These are phyloP conservation scores for Poa annua DNA, from an alignment of 176 grass and related monocot genomes.

Conservation along the genomic window DNA sequence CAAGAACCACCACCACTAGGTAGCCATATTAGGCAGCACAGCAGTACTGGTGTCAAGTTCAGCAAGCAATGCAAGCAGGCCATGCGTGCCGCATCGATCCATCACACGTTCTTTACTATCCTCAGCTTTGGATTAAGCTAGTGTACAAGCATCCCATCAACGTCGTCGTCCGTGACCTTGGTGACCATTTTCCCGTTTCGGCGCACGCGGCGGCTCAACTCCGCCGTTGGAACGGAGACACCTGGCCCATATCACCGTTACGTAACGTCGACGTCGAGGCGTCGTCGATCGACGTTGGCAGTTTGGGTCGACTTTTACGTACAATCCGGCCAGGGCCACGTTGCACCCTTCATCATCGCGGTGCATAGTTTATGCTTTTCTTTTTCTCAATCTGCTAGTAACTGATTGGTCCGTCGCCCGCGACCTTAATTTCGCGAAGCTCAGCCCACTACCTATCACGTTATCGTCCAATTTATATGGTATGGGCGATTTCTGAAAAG, in stretches of 20 bases:
- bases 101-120: not conserved
- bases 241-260: not conserved
- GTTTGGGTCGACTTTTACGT: not conserved
- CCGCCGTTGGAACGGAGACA: not conserved
- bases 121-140: not conserved
- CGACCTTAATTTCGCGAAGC: not conserved
- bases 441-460: no score
- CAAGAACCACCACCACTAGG: not conserved
- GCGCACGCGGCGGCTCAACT: not conserved
- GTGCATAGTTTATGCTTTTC: not conserved
- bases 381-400: not conserved
- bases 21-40: not conserved
- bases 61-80: not conserved
- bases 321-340: not conserved
- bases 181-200: not conserved
- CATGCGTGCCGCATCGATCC: not conserved
- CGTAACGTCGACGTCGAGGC: not conserved
- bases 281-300: not conserved
- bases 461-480: not conserved
- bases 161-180: not conserved
- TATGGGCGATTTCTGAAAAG: not conserved
- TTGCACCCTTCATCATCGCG: not conserved
- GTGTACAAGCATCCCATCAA: not conserved
- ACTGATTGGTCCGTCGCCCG: not conserved
- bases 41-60: not conserved